Base-by-base conservation (phyloP, 176 grass and related monocot genomes). In the Juncus effusus region DNA sequence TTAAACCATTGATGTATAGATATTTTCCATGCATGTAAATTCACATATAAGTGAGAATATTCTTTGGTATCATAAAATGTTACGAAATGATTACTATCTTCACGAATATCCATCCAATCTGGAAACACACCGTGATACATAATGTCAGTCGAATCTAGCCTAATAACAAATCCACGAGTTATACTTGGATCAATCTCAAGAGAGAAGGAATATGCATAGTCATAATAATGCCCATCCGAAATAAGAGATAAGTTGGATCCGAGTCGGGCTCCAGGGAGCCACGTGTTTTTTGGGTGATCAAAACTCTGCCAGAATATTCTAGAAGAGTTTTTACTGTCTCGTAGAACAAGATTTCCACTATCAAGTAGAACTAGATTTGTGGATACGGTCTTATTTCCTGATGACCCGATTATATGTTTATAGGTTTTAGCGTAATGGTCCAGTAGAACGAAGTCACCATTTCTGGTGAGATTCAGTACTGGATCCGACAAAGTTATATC, bases 241-340 rank as follows among this genome's bases (percentile, higher is more conserved):
- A 7, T 45, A 45, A 45, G 42, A 4, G 42, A 45, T 45, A 45
- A 45, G 13, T 70, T 63, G n/a, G 59, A 66, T 54, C 73, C 65
- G 10, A 78, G 67, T 13, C 3, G 0, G 56, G 36, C 41, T 64
- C 67, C 60, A 51, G 66, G 9, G 40, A 78, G 60, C 15, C 76
- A 38, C 14, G 61, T 11, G 64, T 37, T 3, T 12, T 6, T 61
- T 8, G 67, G 74, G 35, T 53, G 50, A 64, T 83, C 59, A 37
- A 78, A 78, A 65, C 66, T 83, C 60, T 73, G 60, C 80, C 80
- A 83, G 12, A 78, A 7, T n/a, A 77, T 69, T 56, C 50, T 7
- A 49, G 59, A 78, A 36, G 4, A 76, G 15, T 78, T 73, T 2
- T 10, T 9, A 60, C 38, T 4, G 11, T 83, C 74, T 64, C 59